Base-by-base conservation (phyloP, 2,329 filamentous ascomycete species). In the Achaetomium macrosporum region DNA sequence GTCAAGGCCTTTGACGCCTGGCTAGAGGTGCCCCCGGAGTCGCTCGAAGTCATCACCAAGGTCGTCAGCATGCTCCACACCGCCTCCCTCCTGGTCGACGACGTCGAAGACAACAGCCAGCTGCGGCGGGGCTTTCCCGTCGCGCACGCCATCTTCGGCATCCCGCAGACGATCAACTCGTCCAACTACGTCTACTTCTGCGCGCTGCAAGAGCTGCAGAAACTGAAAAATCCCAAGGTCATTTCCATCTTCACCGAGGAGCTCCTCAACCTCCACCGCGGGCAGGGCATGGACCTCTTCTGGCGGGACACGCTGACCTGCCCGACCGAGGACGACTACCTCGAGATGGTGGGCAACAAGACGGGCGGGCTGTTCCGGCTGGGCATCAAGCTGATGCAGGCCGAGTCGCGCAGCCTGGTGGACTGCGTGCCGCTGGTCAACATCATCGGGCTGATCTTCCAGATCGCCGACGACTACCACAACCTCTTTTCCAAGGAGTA, bases 341-440 rank as follows among this genome's bases (percentile, higher is more conserved):
- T 95, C n/a, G 87, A 95, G 68, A 95, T 95, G 90, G 89, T 95
- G 11, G 82, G 82, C 62, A 91, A 95, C 72, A 95, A 95, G 73
- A 95, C 90, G 0, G 90, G 89, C 48, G 90, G 90, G 0, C 76
- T 96, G 1, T 95, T 95, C 74, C 79, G 89, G 39, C 73, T 95
- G 10, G 88, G 87, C 39, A 85, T 95, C 66, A 90, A 91, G 71
- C 78, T 95, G 30, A 95, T 95, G 88, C 88, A 92, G 69, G 86
- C 85, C 50, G 86, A 91, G 70, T 80, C 78, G 25, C 63, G 65
- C 30, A 65, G 71, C 16, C 63, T 63, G n/a, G 67, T 78, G 29
- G 86, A 92, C 73, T 92, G 87, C 70, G 81, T 90, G 33, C 85
- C 89, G 16, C 82, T 99, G 16, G 88, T 95, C 64, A 95, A 90